Evolutionary conservation across 1,284 basidiomycete genomes (phyloP).

Genomic region (Phylloboletellus chloephorus): DNA sequence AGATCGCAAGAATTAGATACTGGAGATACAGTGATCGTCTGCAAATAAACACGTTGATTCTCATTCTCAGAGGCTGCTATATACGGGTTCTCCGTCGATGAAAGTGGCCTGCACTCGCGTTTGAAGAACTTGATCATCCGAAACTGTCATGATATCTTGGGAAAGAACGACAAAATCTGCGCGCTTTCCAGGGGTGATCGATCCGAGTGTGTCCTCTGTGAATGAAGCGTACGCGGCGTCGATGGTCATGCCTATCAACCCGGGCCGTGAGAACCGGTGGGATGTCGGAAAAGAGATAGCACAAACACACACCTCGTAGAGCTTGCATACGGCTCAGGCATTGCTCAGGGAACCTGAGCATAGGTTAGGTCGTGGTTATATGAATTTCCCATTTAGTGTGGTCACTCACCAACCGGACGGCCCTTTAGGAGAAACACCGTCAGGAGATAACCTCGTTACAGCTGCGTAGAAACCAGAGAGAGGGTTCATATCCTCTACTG

Average conservation of each 20-base stretch:
- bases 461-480: constrained; percentile 81
- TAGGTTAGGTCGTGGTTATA: background rate
- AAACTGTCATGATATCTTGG: constrained; percentile 73
- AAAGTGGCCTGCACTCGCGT: constrained; percentile 72
- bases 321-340: constrained; percentile 71
- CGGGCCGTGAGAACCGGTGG: constrained; percentile 5
- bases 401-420: constrained; percentile 67
- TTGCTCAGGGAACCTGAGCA: constrained; percentile 72
- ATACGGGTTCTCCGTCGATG: constrained; percentile 71
- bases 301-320: constrained; percentile 48
- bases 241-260: constrained; percentile 56
- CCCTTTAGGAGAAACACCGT: constrained; percentile 79
- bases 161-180: constrained; percentile 84
- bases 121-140: constrained; percentile 55
- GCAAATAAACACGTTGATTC: background rate
- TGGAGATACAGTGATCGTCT: background rate
- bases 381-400: background rate
- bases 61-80: constrained; percentile 37
- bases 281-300: constrained; percentile 6
- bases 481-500: constrained; percentile 79
- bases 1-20: background rate
- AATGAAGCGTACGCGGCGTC: constrained; percentile 86
- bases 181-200: constrained; percentile 68
- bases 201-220: constrained; percentile 66
- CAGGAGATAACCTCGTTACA: constrained; percentile 66